A percentile compares a stretch with the other conserved stretches of the same genome.
These are phyloP conservation scores for Lenzites betulinus DNA, from an alignment of 768 basidiomycete species.

Conservation along the genomic window DNA sequence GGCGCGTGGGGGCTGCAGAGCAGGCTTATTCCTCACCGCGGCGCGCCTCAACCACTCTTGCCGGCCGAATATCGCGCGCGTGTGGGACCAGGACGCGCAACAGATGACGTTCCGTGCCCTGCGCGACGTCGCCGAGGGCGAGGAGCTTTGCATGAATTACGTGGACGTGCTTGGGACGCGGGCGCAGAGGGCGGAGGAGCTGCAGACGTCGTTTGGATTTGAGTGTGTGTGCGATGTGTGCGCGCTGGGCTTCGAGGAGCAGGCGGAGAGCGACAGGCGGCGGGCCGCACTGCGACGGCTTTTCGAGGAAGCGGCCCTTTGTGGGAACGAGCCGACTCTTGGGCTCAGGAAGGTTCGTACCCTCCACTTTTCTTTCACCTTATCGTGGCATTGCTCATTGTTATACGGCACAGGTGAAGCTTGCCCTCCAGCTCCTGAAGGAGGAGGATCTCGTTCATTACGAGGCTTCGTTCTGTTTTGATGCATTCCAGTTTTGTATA, in stretches of 20 bases:
- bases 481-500: slow-evolving; percentile 35
- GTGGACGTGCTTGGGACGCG: slow-evolving; percentile 20
- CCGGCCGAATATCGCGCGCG: slow-evolving; percentile 30
- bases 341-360: slow-evolving; percentile 32
- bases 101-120: slow-evolving; percentile 31
- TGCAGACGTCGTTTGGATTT: slow-evolving; percentile 26
- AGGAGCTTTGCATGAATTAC: slow-evolving; percentile 36
- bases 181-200: slow-evolving; percentile 20
- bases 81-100: slow-evolving; percentile 27
- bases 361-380: background rate
- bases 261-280: slow-evolving; percentile 27
- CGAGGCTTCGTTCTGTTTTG: slow-evolving; percentile 33
- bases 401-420: slow-evolving; percentile 24
- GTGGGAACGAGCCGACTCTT: slow-evolving; percentile 26
- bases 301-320: slow-evolving; percentile 27
- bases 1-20: slow-evolving; percentile 3
- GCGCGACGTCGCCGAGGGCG: slow-evolving; percentile 28
- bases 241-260: slow-evolving; percentile 22
- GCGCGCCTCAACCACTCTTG: slow-evolving; percentile 36
- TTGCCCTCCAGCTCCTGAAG: slow-evolving; percentile 29
- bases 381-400: background rate
- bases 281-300: slow-evolving; percentile 22
- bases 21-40: slow-evolving; percentile 32
- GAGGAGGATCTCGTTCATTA: slow-evolving; percentile 31
- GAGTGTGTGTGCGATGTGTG: slow-evolving; percentile 30